Percentiles rank a stretch among this genome's conserved stretches.
Evolutionary conservation across 2,329 filamentous ascomycete genomes (phyloP).

Genomic region (Beauveria australis): DNA sequence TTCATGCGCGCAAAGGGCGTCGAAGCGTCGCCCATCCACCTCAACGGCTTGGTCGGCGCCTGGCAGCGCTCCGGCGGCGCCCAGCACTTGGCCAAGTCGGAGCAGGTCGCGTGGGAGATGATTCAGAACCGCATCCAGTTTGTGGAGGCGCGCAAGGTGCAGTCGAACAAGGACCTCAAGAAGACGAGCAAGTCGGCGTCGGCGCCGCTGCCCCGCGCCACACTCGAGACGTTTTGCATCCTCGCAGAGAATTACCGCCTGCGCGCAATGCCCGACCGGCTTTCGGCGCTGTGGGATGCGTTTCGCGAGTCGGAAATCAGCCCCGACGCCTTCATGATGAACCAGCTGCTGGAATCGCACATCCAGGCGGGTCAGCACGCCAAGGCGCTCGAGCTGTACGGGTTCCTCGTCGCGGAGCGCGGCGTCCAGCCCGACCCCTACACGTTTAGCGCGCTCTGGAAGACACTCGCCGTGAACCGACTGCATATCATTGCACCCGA

Average conservation of each 20-base stretch:
- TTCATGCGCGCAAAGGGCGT: constrained; percentile 66
- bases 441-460: constrained; percentile 63
- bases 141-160: constrained; percentile 39
- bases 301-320: constrained; percentile 56
- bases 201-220: constrained; percentile 48
- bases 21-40: constrained; percentile 61
- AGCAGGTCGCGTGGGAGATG: constrained; percentile 68
- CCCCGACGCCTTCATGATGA: constrained; percentile 69
- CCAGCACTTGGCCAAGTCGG: constrained; percentile 50
- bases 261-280: constrained; percentile 47
- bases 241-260: constrained; percentile 64
- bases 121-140: constrained; percentile 58
- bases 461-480: constrained; percentile 44
- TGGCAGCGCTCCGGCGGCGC: constrained; percentile 59
- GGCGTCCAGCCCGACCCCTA: constrained; percentile 54
- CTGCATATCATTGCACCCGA: constrained; percentile 27
- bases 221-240: constrained; percentile 69
- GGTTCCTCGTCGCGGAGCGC: constrained; percentile 39
- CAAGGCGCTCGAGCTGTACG: constrained; percentile 49
- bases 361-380: constrained; percentile 49
- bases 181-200: neutral
- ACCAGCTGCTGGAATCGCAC: constrained; percentile 63
- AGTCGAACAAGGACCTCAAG: neutral
- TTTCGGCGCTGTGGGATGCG: constrained; percentile 53
- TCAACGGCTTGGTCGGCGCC: constrained; percentile 75